Percentiles rank a stretch among this genome's conserved stretches.
phyloP scores from a whole-genome alignment of 2,329 filamentous ascomycete genomes.

The Ophiostoma australiae region DNA sequence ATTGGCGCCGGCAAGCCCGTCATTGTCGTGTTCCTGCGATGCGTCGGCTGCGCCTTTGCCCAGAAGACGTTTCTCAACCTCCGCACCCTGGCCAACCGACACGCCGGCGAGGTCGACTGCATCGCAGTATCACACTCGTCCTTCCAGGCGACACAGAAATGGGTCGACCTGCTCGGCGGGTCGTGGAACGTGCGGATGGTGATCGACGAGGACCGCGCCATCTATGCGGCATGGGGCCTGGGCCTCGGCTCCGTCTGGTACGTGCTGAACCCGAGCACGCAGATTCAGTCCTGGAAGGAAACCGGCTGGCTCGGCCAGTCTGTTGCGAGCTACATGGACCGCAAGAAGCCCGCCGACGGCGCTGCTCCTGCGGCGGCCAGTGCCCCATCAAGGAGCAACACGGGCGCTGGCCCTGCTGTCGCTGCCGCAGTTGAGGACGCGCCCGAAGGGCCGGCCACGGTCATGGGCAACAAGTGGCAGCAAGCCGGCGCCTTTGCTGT shows the following conservation, averaged over 20 bases:
- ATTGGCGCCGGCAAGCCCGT: conserved; percentile 42
- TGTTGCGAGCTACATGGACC: conserved; percentile 45
- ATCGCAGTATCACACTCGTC: conserved; percentile 58
- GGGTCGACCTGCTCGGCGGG: conserved; percentile 54
- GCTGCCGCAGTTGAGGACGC: conserved; percentile 29
- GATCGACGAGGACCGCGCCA: conserved; percentile 51
- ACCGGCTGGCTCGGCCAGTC: conserved; percentile 51
- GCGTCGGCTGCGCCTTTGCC: conserved; percentile 53
- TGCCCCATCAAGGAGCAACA: neutral
- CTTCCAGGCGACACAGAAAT: conserved; percentile 50
- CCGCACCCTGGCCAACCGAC: conserved; percentile 50
- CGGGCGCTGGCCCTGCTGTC: conserved; percentile 29
- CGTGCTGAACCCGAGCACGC: conserved; percentile 50
- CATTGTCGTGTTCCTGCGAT: conserved; percentile 50
- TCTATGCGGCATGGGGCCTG: conserved; percentile 58
- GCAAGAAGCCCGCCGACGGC: conserved; percentile 31
- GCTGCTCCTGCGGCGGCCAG: conserved; percentile 35
- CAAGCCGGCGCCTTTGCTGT: conserved; percentile 50
- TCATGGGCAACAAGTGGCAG: conserved; percentile 55
- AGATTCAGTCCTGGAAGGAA: conserved; percentile 50
- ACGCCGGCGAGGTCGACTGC: conserved; percentile 47
- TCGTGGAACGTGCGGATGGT: conserved; percentile 53
- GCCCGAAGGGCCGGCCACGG: conserved; percentile 39
- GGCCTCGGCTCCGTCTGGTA: conserved; percentile 48
- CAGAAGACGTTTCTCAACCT: conserved; percentile 54